Evolutionary conservation across 2,329 filamentous ascomycete genomes (phyloP).

Genomic region (Cercospora brassicicola): DNA sequence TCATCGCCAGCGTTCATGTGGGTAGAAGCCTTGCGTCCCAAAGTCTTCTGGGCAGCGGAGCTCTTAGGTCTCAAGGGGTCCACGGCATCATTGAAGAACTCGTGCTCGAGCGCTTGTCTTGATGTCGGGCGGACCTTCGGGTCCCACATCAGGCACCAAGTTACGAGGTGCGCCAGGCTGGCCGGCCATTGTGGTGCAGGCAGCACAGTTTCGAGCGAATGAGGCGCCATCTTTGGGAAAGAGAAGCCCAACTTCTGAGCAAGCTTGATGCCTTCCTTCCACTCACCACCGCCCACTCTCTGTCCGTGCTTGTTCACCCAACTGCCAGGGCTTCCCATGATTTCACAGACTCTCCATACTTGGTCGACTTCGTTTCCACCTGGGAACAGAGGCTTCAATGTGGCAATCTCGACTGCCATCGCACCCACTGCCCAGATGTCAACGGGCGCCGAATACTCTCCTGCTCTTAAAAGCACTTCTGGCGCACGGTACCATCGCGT

Average conservation of each 20-base stretch:
- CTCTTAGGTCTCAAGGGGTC: conserved; percentile 92
- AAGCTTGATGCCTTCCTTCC: conserved; percentile 89
- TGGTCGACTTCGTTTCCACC: conserved; percentile 98
- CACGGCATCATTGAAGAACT: conserved; percentile 89
- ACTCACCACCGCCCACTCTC: conserved; percentile 90
- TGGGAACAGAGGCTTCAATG: conserved; percentile 92
- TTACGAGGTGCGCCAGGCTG: conserved; percentile 87
- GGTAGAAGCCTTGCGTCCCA: conserved; percentile 89
- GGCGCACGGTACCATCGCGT: conserved; percentile 94
- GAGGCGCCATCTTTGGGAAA: conserved; percentile 98
- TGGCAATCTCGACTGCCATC: conserved; percentile 98
- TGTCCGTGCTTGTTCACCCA: conserved; percentile 93
- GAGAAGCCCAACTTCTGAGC: conserved; percentile 97
- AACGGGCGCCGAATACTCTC: conserved; percentile 94
- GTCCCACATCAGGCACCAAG: conserved; percentile 99
- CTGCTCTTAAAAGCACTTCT: conserved; percentile 87
- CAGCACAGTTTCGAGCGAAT: conserved; percentile 91
- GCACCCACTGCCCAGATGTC: conserved; percentile 98
- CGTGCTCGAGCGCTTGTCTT: conserved; percentile 88
- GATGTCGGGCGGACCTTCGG: conserved; percentile 89
- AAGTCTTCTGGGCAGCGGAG: conserved; percentile 74
- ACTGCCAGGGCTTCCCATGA: conserved; percentile 97
- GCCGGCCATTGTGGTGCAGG: conserved; percentile 88
- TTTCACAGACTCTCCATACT: conserved; percentile 97
- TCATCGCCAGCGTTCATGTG: conserved; percentile 67